Evolutionary conservation across 768 basidiomycete genomes (phyloP).

Genomic region (Xerocomellus intermedius): DNA sequence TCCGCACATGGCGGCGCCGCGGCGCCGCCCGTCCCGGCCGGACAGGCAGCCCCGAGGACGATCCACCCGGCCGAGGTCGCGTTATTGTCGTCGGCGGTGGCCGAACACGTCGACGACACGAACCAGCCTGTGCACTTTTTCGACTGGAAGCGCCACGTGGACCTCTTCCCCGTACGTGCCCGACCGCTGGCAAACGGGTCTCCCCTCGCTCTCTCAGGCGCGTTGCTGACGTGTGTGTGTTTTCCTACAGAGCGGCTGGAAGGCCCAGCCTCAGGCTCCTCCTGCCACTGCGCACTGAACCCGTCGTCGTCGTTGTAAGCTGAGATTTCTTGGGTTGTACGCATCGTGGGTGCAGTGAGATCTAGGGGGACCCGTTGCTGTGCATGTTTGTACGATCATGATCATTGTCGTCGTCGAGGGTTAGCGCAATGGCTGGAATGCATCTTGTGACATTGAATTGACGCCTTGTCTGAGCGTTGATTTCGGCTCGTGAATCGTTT

Average conservation of each 20-base stretch:
- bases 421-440: neutral
- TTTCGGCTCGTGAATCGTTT: too few species aligned
- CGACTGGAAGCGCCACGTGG: constrained; percentile 22
- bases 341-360: too few species aligned
- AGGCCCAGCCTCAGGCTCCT: neutral
- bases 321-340: neutral
- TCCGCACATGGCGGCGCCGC: constrained; percentile 15
- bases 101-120: constrained; percentile 13
- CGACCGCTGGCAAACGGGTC: too few species aligned
- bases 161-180: constrained; percentile 22
- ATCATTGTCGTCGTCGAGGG: too few species aligned
- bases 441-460: neutral
- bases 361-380: neutral
- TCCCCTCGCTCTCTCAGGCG: neutral
- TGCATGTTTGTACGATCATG: neutral
- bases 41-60: neutral
- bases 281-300: neutral
- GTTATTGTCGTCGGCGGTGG: constrained; percentile 24
- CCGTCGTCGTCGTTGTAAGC: too few species aligned
- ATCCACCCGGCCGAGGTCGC: constrained; percentile 23
- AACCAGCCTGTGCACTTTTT: constrained; percentile 19
- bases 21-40: neutral
- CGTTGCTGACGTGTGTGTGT: neutral
- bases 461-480: too few species aligned
- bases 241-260: constrained; percentile 7